phyloP scores from a whole-genome alignment of 106 monocot species.

The Posidonia australis region DNA sequence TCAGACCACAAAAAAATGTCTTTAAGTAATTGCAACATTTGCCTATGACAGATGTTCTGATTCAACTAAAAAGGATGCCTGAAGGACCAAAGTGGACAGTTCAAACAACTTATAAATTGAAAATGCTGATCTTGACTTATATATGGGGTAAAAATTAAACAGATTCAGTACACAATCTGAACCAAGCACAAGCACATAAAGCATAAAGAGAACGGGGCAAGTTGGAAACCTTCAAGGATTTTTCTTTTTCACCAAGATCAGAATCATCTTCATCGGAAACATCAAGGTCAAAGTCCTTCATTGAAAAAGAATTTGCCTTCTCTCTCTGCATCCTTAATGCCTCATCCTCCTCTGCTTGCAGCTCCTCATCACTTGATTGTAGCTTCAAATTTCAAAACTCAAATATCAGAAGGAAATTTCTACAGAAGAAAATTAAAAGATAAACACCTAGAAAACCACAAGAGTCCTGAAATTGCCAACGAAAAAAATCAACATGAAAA shows the following conservation, averaged over 20 bases:
- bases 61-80: too few species aligned
- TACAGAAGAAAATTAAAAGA: neutral
- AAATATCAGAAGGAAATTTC: neutral
- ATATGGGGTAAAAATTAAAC: too few species aligned
- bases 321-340: conserved; percentile 56
- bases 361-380: conserved; percentile 82
- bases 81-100: too few species aligned
- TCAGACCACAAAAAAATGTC: too few species aligned
- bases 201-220: neutral
- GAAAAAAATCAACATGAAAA: neutral
- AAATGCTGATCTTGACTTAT: too few species aligned
- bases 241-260: conserved; percentile 27
- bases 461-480: neutral
- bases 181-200: too few species aligned
- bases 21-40: too few species aligned
- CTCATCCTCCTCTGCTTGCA: conserved; percentile 64
- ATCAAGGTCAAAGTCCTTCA: conserved; percentile 73
- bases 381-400: conserved; percentile 16
- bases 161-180: too few species aligned
- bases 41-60: too few species aligned
- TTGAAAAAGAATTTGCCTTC: conserved; percentile 45
- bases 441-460: neutral
- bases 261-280: conserved; percentile 30
- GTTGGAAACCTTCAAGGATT: conserved; percentile 40
- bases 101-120: too few species aligned